Evolutionary conservation across 768 basidiomycete species (phyloP), one percentile per base, ranked within the genome.

Genomic region (Lactifluus subvellereus): DNA sequence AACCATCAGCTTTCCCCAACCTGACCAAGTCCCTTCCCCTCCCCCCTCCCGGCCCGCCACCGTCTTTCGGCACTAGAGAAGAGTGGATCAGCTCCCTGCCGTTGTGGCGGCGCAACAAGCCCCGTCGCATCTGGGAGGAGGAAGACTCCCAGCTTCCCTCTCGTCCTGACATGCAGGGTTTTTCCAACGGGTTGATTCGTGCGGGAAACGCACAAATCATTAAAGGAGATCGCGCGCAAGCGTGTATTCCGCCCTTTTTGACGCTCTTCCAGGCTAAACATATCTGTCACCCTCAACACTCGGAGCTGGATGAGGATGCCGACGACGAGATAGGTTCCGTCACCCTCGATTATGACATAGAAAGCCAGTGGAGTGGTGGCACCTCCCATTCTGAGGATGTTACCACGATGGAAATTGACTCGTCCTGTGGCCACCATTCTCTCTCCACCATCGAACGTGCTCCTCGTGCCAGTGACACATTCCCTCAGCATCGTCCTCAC

Each of bases 201-300:
- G 85, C 88, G 86, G 84, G 73, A 73, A 83, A 88, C 88, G 86
- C 86, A 78, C 73, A 81, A 71, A 86, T 84, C 78, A 89, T 88
- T 88, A 89, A 90, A 88, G 88, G 88, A 84, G 72, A 81, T 75
- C 86, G 77, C 85, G 87, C 86, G 82, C 80, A 89, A 82, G 85
- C 86, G 84, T 85, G 86, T 79, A 81, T 85, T 85, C 87, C 88
- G 87, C 89, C 89, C 88, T 75, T 74, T 68, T 79, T 67, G 30
- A 70, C 72, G 40, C 70, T 74, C 54, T 59, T 69, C 49, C 49
- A 61, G 27, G 48, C 58, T 60, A 43, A 58, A 30, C 56, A 52
- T 45, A 11, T 33, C 56, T 30, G 43, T 58, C 35, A 30, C 56
- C 27, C 54, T 27, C 48, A 61, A 57, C 60, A 61, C 66, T 59